Evolutionary conservation across 768 basidiomycete species (phyloP), one percentile per base, ranked within the genome.

Genomic region (Psilocybe subaeruginosa): DNA sequence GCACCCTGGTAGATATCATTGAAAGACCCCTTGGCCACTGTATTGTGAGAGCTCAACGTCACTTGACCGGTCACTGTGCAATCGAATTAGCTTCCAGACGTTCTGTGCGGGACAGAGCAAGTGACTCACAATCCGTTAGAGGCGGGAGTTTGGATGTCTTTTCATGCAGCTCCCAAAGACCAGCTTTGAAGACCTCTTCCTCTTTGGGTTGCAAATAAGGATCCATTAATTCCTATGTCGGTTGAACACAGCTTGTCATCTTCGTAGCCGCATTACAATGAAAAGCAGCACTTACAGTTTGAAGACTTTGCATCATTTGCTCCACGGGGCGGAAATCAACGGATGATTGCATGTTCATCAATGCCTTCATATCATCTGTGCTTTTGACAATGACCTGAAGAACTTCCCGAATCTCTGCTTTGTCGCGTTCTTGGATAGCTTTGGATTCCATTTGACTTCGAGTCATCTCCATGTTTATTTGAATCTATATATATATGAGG

Each of bases 61-160:
- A 84, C 73, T 64, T 79, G 79, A 11, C 80, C 79, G 31, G 78
- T 77, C 33, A 82, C 80, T 80, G 41, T 9, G 56, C 51, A 41
- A 37, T 46, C 43, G n/a, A 41, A 53, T 60, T 19, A 58, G 53
- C 54, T 5, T n/a, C 33, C 3, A 59, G 1, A 31, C 19, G 8
- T 3, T 8, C 23, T 17, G 11, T 33, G 12, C 29, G 11, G 37
- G 35, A 33, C 19, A 23, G 9, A 45, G n/a, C 55, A 48, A 9
- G 37, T 19, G 17, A 64, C 78, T 54, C 64, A 82, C 80, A 65
- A 64, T 82, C 77, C 30, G 72, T 74, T 50, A 80, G 67, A 3
- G 81, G 81, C 29, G 80, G 80, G 8, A 82, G 66, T 56, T 72
- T 75, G 29, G 71, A 66, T 8, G 80, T 78, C 41, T 74, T 69